Conservation (phyloP, 371 early-diverging fungal genomes). For the Blyttiomyces sp. region DNA sequence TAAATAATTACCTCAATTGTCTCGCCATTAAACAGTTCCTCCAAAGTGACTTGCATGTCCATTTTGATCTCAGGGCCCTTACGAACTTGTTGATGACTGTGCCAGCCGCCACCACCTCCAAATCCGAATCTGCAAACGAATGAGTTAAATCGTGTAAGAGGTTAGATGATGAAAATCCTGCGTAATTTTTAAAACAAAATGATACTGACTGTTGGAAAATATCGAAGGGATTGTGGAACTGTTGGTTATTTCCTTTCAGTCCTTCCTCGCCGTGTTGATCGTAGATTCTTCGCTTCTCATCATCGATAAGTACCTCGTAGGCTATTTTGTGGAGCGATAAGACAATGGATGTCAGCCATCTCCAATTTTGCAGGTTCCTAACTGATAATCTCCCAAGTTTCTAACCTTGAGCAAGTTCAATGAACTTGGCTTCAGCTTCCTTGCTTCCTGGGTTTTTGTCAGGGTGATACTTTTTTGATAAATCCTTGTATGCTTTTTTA, state of each 20-base stretch:
- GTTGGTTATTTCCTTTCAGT: constrained; percentile 63
- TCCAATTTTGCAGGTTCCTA: not conserved
- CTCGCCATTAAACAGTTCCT: constrained; percentile 84
- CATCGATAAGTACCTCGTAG: constrained; percentile 88
- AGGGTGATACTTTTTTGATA: constrained; percentile 79
- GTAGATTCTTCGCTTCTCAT: constrained; percentile 85
- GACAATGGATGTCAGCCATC: not conserved
- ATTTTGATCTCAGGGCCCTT: constrained; percentile 78
- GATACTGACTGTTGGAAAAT: constrained; percentile 74
- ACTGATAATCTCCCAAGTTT: no score
- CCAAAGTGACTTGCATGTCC: constrained; percentile 75
- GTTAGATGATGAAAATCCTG: not conserved
- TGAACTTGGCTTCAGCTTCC: constrained; percentile 83
- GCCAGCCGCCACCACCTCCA: constrained; percentile 21
- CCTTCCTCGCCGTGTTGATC: constrained; percentile 95
- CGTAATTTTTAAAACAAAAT: not conserved
- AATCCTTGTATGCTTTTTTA: constrained; percentile 56
- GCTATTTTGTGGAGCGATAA: constrained; percentile 45
- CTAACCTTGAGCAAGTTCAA: constrained; percentile 83
- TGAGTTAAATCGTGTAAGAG: not conserved
- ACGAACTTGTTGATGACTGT: constrained; percentile 51
- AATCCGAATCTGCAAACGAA: constrained; percentile 31
- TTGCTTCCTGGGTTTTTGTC: constrained; percentile 89
- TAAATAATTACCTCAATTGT: constrained; percentile 77
- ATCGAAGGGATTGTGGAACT: constrained; percentile 90